These are phyloP conservation scores for Escallonia rubra DNA, from an alignment of 129 eudicot genomes.

Conservation along the genomic window DNA sequence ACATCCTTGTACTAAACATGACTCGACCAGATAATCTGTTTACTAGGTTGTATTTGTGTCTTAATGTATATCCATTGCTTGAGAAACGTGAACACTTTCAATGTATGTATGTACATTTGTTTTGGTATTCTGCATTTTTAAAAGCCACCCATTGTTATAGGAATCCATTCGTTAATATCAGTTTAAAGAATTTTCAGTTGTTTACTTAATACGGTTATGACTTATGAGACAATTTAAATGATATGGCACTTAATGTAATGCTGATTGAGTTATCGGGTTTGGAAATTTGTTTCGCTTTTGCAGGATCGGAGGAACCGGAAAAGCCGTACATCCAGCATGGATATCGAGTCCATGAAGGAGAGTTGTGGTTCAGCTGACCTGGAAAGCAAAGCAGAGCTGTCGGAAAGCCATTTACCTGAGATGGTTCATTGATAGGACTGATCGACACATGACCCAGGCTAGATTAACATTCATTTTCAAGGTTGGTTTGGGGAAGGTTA, in stretches of 20 bases:
- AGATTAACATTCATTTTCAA: not conserved
- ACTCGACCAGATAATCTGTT: too few species aligned
- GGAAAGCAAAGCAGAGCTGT: conserved; percentile 32
- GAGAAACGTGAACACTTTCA: too few species aligned
- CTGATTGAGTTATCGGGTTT: not conserved
- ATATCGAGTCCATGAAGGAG: conserved; percentile 58
- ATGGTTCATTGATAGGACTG: conserved; percentile 15
- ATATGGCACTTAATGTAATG: not conserved
- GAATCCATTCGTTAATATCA: too few species aligned
- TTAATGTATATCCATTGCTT: too few species aligned
- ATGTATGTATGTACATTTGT: too few species aligned
- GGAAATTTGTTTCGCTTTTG: not conserved
- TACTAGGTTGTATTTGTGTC: too few species aligned
- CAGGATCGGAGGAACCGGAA: conserved; percentile 85
- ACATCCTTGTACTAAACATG: too few species aligned
- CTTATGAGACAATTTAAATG: not conserved
- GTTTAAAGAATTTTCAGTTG: too few species aligned
- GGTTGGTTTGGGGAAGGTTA: not conserved
- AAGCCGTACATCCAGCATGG: conserved; percentile 79
- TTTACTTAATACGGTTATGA: too few species aligned
- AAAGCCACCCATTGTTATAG: too few species aligned
- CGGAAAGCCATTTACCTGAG: conserved; percentile 24
- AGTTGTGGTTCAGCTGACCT: conserved; percentile 42
- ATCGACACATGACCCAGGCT: conserved; percentile 2
- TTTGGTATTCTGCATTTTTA: too few species aligned